A percentile compares a stretch with the other conserved stretches of the same genome.
Evolutionary conservation across 148 eudicot genomes (phyloP).

Genomic region (Rhododendron kiyosumense): DNA sequence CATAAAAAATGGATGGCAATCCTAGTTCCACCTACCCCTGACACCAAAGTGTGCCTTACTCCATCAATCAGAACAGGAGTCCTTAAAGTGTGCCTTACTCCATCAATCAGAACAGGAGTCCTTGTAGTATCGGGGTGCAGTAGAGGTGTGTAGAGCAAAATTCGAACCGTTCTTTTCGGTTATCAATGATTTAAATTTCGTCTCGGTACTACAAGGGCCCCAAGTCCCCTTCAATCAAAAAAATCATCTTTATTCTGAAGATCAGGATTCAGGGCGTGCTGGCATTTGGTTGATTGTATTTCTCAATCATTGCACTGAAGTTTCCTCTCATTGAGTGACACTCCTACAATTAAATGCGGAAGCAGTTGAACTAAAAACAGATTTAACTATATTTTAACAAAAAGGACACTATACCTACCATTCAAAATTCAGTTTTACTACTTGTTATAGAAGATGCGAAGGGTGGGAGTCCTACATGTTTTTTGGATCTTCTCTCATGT

Average conservation of each 20-base stretch:
- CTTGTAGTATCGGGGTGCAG: too few species aligned
- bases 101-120: too few species aligned
- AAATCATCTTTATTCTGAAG: background rate
- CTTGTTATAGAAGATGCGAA: background rate
- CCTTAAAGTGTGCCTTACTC: too few species aligned
- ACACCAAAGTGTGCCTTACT: background rate
- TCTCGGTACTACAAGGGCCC: background rate
- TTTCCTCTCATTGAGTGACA: background rate
- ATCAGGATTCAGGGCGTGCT: background rate
- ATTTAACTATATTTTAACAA: background rate
- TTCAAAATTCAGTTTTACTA: background rate
- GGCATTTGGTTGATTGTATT: background rate
- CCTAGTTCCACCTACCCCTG: background rate
- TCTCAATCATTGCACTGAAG: background rate
- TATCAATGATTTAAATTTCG: too few species aligned
- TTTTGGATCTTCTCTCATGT: background rate
- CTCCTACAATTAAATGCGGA: background rate
- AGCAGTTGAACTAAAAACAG: background rate
- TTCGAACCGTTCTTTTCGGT: fast-evolving
- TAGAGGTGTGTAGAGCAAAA: too few species aligned
- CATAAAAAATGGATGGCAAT: too few species aligned
- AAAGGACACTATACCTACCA: background rate
- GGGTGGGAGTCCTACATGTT: background rate
- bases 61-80: too few species aligned
- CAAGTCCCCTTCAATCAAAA: background rate